These are phyloP conservation scores for Hibiscus syriacus DNA, from an alignment of 345 rosid species.

Conservation along the genomic window DNA sequence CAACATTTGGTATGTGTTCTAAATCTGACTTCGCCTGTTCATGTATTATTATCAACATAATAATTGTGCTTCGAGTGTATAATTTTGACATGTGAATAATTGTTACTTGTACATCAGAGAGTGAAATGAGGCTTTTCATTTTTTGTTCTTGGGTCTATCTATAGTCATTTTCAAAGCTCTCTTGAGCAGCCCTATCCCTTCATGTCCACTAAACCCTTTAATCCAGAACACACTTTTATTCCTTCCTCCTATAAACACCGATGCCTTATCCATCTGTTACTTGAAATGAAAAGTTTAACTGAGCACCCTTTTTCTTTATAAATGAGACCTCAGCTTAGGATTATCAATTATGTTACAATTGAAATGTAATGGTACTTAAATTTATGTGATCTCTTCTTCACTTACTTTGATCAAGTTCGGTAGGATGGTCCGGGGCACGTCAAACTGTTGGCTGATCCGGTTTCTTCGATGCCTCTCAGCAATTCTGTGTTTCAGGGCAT, in stretches of 20 bases:
- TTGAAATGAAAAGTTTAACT: background rate
- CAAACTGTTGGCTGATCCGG: slow-evolving; percentile 34
- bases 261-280: slow-evolving; percentile 47
- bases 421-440: slow-evolving; percentile 26
- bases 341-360: background rate
- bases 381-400: background rate
- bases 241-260: slow-evolving; percentile 54
- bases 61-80: background rate
- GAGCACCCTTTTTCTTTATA: background rate
- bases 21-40: background rate
- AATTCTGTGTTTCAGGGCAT: slow-evolving; percentile 40
- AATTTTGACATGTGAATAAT: background rate
- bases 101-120: too few relatives aligned
- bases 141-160: background rate
- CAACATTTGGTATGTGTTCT: background rate
- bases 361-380: background rate
- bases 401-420: slow-evolving; percentile 57
- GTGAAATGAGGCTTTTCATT: background rate
- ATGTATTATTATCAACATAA: background rate
- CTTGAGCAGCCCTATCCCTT: slow-evolving; percentile 32
- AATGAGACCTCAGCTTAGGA: background rate
- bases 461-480: slow-evolving; percentile 47
- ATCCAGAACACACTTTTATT: slow-evolving; percentile 35
- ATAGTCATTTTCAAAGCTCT: slow-evolving; percentile 25
- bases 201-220: slow-evolving; percentile 38